A percentile compares a stretch with the other conserved stretches of the same genome.
Conservation (phyloP, 2,329 filamentous ascomycete species). For the Pseudodiploospora longispora region DNA sequence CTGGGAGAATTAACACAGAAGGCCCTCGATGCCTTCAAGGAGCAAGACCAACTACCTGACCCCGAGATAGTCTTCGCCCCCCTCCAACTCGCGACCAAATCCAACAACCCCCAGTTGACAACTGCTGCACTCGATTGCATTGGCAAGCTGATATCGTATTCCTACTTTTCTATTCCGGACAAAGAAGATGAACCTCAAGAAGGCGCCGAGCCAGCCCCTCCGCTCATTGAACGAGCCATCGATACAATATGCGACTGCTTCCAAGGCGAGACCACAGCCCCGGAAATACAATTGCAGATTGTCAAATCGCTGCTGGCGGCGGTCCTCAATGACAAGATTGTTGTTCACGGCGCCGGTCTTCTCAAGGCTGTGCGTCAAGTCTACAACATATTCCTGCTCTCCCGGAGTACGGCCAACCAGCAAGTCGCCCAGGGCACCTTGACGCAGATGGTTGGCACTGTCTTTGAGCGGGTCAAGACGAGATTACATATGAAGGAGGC, state of each 20-base stretch:
- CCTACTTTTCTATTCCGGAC: slow-evolving; percentile 79
- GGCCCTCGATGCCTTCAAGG: slow-evolving; percentile 79
- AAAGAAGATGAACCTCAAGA: slow-evolving; percentile 35
- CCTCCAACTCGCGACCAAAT: slow-evolving; percentile 80
- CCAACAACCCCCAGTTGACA: slow-evolving; percentile 74
- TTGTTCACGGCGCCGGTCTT: slow-evolving; percentile 91
- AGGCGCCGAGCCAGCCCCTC: slow-evolving; percentile 39
- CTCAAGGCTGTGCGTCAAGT: slow-evolving; percentile 96
- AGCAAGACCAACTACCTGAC: slow-evolving; percentile 74
- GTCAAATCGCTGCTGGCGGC: slow-evolving; percentile 94
- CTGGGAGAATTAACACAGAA: slow-evolving; percentile 73
- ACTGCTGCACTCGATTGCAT: slow-evolving; percentile 94
- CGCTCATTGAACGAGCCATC: slow-evolving; percentile 92
- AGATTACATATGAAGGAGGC: slow-evolving; percentile 82
- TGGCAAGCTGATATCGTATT: slow-evolving; percentile 97
- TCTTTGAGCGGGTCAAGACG: slow-evolving; percentile 89
- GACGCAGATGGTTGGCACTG: slow-evolving; percentile 97
- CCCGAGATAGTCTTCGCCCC: slow-evolving; percentile 90
- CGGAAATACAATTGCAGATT: slow-evolving; percentile 93
- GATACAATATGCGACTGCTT: slow-evolving; percentile 99
- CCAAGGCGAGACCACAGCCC: slow-evolving; percentile 86
- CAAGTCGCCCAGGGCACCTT: slow-evolving; percentile 94
- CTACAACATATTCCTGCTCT: slow-evolving; percentile 97
- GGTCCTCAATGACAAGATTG: slow-evolving; percentile 96
- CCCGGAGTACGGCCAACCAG: slow-evolving; percentile 88